Evolutionary conservation across 1,139 yeast genomes (phyloP).

Genomic region (Taphrina flavorubra): DNA sequence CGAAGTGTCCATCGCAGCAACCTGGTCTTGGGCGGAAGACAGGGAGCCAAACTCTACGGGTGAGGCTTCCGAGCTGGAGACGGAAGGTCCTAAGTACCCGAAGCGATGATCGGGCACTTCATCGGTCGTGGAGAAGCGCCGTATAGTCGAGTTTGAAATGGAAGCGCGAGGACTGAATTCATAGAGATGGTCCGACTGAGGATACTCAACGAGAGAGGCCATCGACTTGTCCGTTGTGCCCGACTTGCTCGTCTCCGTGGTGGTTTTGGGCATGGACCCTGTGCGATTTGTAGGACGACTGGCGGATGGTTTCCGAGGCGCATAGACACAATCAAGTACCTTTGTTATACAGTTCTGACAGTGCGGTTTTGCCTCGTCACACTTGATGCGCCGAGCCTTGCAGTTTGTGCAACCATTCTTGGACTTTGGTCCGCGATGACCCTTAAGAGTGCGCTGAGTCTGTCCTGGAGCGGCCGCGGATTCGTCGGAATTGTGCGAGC

Average conservation of each 20-base stretch:
- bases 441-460: not conserved
- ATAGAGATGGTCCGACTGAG: not conserved
- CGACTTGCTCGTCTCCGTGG: constrained; percentile 5
- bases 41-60: constrained; percentile 3
- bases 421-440: constrained; percentile 43
- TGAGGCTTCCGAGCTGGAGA: constrained; percentile 8
- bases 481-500: not conserved
- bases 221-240: not conserved
- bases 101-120: constrained; percentile 6
- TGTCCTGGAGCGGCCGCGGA: not conserved
- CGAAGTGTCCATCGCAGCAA: not conserved
- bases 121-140: not conserved
- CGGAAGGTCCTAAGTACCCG: constrained; percentile 1
- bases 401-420: constrained; percentile 56
- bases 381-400: constrained; percentile 57
- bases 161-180: not conserved
- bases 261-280: not conserved
- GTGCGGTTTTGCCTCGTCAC: constrained; percentile 57
- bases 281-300: not conserved
- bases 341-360: constrained; percentile 30
- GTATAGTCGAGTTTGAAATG: not conserved
- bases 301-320: constrained; percentile 2
- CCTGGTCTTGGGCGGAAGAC: not conserved
- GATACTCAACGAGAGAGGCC: not conserved
- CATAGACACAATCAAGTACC: constrained; percentile 18